Percentiles rank a stretch among this genome's conserved stretches.
Conservation (phyloP, 225 moss, liverwort and hornwort genomes). For the Polytrichum commune region DNA sequence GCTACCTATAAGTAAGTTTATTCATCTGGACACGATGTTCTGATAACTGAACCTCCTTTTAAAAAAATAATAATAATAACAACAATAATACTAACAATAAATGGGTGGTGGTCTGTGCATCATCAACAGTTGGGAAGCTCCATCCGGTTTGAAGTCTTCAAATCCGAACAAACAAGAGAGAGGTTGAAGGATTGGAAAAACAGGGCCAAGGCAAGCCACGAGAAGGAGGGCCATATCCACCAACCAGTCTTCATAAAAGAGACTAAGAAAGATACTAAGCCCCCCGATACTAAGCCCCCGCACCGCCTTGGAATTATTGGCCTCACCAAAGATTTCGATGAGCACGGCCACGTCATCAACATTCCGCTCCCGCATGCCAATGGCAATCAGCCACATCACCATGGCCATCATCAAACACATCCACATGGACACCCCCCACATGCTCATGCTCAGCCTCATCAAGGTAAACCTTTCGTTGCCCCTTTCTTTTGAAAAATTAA, state of each 20-base stretch:
- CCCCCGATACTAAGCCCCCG: too few species aligned
- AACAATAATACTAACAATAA: too few species aligned
- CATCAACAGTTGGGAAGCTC: constrained; percentile 58
- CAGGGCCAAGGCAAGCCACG: constrained; percentile 49
- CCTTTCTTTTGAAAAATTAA: too few species aligned
- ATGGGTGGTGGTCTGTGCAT: too few species aligned
- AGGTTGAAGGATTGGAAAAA: constrained; percentile 40
- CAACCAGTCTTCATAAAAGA: background rate
- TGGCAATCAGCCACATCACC: background rate
- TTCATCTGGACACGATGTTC: background rate
- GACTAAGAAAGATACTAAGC: background rate
- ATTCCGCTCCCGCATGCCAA: background rate
- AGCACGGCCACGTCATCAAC: background rate
- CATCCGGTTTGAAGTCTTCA: constrained; percentile 46
- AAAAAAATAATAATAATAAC: too few species aligned
- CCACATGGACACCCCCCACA: background rate
- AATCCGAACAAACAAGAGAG: constrained; percentile 16
- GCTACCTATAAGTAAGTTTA: too few species aligned
- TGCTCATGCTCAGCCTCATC: too few species aligned
- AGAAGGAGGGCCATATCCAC: constrained; percentile 15
- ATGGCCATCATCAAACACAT: background rate
- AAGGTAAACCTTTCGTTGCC: too few species aligned
- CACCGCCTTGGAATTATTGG: constrained; percentile 14
- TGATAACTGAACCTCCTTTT: background rate
- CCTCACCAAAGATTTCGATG: constrained; percentile 24